phyloP scores from a whole-genome alignment of 2,329 filamentous ascomycete genomes.

The Rasamsonia emersonii region DNA sequence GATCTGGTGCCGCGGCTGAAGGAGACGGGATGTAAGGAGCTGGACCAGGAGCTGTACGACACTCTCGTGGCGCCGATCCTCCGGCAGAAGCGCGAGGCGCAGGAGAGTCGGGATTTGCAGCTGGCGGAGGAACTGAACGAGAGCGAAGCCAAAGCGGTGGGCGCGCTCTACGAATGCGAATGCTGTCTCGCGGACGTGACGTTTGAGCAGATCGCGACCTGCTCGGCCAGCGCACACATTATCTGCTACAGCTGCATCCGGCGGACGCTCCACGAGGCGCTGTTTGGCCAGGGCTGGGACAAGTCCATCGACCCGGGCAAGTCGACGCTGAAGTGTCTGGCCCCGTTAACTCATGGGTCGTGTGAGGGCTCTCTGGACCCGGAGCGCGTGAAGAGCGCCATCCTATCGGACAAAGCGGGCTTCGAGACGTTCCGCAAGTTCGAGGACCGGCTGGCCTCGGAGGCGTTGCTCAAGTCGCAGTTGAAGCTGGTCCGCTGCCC shows the following conservation, averaged over 20 bases:
- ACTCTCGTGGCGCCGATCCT: constrained; percentile 30
- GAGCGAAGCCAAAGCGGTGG: constrained; percentile 31
- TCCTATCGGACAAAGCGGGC: constrained; percentile 61
- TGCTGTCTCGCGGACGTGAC: constrained; percentile 40
- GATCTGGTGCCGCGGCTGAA: constrained; percentile 25
- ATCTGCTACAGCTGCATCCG: constrained; percentile 65
- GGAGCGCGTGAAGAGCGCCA: constrained; percentile 62
- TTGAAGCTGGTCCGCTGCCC: constrained; percentile 75
- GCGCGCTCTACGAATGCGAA: constrained; percentile 40
- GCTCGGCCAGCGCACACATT: constrained; percentile 34
- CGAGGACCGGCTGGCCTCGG: constrained; percentile 68
- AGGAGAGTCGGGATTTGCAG: constrained; percentile 27
- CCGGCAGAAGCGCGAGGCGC: constrained; percentile 25
- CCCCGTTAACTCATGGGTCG: constrained; percentile 55
- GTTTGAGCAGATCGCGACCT: constrained; percentile 41
- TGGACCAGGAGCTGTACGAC: constrained; percentile 35
- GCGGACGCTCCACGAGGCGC: constrained; percentile 70
- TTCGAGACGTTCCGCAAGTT: constrained; percentile 65
- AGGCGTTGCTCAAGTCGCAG: constrained; percentile 63
- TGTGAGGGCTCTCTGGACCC: constrained; percentile 67
- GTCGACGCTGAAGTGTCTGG: constrained; percentile 75
- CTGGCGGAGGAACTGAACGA: constrained; percentile 36
- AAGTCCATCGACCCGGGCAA: constrained; percentile 64
- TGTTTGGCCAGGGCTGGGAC: constrained; percentile 89
- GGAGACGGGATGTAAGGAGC: constrained; percentile 34